Evolutionary conservation across 257 asterid genomes (phyloP), one percentile per base, ranked within the genome.

Genomic region (Solanum raphanifolium): DNA sequence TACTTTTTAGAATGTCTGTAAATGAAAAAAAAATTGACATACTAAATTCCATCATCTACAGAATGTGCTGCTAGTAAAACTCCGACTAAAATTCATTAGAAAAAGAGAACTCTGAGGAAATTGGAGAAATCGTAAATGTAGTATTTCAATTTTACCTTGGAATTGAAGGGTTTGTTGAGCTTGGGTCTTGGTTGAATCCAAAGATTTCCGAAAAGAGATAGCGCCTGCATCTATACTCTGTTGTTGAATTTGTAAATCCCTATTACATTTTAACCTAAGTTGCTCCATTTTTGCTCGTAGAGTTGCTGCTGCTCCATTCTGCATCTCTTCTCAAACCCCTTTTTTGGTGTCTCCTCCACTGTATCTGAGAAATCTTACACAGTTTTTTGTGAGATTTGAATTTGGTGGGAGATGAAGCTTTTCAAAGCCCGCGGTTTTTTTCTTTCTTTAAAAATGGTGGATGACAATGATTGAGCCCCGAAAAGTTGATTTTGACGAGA

Each of bases 201-300:
- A 91, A 12, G 88, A 87, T 73, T 87, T 84, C 13, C 82, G 84
- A 32, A 90, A 88, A 58, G 75, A 38, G 43, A 72, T 10, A 16
- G 34, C 86, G 60, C 90, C 87, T 31, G 94, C 52, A 55, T 95
- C 98, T 72, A 94, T 66, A 55, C 93, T 89, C 83, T 91, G 94
- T 89, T 91, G 95, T 92, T 91, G 96, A 89, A 92, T 93, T 27
- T 91, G 91, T 39, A 94, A 93, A 89, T 94, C 97, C 86, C 94
- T 91, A 12, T 92, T 98, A 88, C 96, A 93, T 35, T 87, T 91
- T 79, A 94, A 48, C 82, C 95, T 94, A 87, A 73, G 31, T 87
- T 95, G 96, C 65, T 90, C 94, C 98, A 94, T 93, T 87, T 88
- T 92, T 60, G 87, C 29, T 29, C 91, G 88, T 87, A 87, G 87